phyloP scores from a whole-genome alignment of 306 rosid genomes.

The Trichosanthes truncata region DNA sequence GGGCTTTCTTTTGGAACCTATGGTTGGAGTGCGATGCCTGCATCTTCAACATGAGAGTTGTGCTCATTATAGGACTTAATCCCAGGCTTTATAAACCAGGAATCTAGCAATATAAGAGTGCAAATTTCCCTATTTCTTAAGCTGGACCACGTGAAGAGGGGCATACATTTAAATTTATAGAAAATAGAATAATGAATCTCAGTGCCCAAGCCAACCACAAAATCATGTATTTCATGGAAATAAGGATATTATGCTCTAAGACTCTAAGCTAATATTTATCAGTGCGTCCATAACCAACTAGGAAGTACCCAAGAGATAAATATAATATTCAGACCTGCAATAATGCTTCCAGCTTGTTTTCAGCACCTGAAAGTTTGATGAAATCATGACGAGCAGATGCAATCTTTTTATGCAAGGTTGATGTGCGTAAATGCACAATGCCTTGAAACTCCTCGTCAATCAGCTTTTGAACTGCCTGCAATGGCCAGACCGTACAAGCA shows the following conservation, averaged over 20 bases:
- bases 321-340: constrained; percentile 49
- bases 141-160: background rate
- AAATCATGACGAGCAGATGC: constrained; percentile 95
- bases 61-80: background rate
- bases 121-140: background rate
- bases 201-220: background rate
- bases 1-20: too few species aligned
- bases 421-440: constrained; percentile 81
- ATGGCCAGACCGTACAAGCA: background rate
- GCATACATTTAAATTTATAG: background rate
- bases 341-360: constrained; percentile 89
- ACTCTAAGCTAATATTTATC: background rate
- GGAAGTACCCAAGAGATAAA: background rate
- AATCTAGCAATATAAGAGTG: background rate
- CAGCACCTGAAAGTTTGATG: constrained; percentile 76
- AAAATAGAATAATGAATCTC: background rate
- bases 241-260: background rate
- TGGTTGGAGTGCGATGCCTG: too few species aligned
- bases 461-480: constrained; percentile 84
- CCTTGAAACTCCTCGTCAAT: constrained; percentile 92
- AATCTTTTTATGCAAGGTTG: constrained; percentile 75
- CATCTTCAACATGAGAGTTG: too few species aligned
- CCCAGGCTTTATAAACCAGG: background rate
- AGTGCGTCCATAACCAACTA: background rate
- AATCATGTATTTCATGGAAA: background rate